Evolutionary conservation across 108 stramenopile genomes (phyloP), one percentile per base, ranked within the genome.

Genomic region (Conticribra guillardii): DNA sequence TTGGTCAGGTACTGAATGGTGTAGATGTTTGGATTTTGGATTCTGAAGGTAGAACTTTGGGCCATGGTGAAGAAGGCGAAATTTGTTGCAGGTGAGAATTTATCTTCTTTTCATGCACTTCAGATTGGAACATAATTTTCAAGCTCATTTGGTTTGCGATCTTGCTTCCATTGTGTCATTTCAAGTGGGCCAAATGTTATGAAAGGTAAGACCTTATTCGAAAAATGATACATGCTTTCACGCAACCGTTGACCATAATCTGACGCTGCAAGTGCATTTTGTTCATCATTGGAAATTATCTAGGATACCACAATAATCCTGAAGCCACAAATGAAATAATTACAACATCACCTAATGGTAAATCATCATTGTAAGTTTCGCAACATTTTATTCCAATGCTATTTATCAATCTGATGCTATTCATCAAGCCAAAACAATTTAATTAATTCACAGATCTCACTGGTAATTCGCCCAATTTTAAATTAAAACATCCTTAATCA

Each of bases 241-340:
- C 16, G 8, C 9, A 51, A 51, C n/a, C 50, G 16, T n/a, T 5
- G 37, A 41, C 8, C 8, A 41, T 11, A 41, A 41, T n/a, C 50
- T 51, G 9, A 51, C n/a, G 21, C 4, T 51, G 8, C 16, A 15
- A 5, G 54, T 55, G 54, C 54, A 9, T 29, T 55, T 27, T 21
- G n/a, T 22, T 51, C 16, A 4, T n/a, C n/a, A 21, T 44, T 44
- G 44, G 44, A 44, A 44, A 44, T 59, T 44, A 44, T 21, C 28
- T 19, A 69, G 96, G 97, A 3, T 98, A 98, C 71, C 78, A 94
- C 81, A 94, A 93, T 44, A 94, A 95, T 47, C 82, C 74, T 7
- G 90, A 91, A 46, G 95, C 93, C 2, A 95, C 95, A 15, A 84
- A 76, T 15, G 95, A 98, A 57, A 96, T 97, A 18, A 86, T 98